Evolutionary conservation across 2,329 filamentous ascomycete genomes (phyloP).

Genomic region (Esteya vermicola): DNA sequence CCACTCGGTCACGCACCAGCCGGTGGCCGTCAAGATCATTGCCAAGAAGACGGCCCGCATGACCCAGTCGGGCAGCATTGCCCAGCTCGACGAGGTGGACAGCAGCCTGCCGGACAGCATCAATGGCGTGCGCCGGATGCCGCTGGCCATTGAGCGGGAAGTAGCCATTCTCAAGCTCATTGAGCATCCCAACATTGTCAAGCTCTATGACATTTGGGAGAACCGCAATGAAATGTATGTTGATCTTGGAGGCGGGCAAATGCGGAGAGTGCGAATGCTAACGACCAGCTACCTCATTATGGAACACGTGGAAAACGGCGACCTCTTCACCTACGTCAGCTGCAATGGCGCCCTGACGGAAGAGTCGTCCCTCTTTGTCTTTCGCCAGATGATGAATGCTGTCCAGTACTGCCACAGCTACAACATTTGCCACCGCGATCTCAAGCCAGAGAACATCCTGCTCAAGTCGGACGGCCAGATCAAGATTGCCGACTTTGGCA

Average conservation of each 20-base stretch:
- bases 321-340: constrained; percentile 80
- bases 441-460: constrained; percentile 95
- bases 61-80: constrained; percentile 73
- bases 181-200: constrained; percentile 88
- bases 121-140: constrained; percentile 56
- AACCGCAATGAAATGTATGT: constrained; percentile 90
- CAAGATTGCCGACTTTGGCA: constrained; percentile 95
- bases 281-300: constrained; percentile 81
- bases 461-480: constrained; percentile 62
- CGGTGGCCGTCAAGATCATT: constrained; percentile 91
- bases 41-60: constrained; percentile 68
- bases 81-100: constrained; percentile 64
- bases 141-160: constrained; percentile 82
- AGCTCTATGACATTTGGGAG: constrained; percentile 94
- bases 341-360: constrained; percentile 60
- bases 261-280: too few relatives aligned
- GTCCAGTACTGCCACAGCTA: constrained; percentile 87
- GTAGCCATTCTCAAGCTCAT: constrained; percentile 96
- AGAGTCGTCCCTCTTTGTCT: constrained; percentile 67
- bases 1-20: constrained; percentile 63
- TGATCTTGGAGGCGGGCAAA: too few relatives aligned
- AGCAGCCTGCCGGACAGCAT: constrained; percentile 38
- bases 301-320: constrained; percentile 68
- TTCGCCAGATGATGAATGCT: constrained; percentile 85
- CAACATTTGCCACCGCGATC: constrained; percentile 88